Evolutionary conservation across 768 basidiomycete genomes (phyloP).

Genomic region (Panaeolus cyanescens): DNA sequence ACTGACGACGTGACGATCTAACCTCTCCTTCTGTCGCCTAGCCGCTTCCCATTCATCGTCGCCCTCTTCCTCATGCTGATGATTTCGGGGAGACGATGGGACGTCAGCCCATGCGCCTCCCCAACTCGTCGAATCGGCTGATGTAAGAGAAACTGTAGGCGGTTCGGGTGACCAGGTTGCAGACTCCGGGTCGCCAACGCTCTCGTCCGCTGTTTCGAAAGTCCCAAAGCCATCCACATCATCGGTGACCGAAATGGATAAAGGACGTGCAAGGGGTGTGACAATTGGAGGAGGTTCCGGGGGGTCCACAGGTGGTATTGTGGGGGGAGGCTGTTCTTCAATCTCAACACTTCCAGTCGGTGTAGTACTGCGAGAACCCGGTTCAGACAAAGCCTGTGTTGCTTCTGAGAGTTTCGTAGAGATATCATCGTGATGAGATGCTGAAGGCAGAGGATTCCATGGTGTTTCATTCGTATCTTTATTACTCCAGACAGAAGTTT

Average conservation of each 20-base stretch:
- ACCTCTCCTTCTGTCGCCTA: constrained; percentile 54
- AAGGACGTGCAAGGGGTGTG: constrained; percentile 12
- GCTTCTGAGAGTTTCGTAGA: neutral
- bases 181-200: constrained; percentile 22
- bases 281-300: constrained; percentile 11
- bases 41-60: constrained; percentile 73
- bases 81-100: constrained; percentile 16
- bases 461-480: constrained; percentile 16
- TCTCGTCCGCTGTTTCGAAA: constrained; percentile 51
- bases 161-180: constrained; percentile 40
- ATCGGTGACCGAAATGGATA: constrained; percentile 20
- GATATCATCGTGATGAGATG: constrained; percentile 35
- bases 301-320: constrained; percentile 3
- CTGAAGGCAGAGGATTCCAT: constrained; percentile 39
- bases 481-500: constrained; percentile 43
- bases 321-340: constrained; percentile 5
- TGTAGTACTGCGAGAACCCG: neutral
- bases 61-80: constrained; percentile 24
- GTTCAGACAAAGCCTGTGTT: neutral
- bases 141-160: constrained; percentile 20
- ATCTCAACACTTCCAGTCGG: neutral
- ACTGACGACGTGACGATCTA: constrained; percentile 69
- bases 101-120: constrained; percentile 39
- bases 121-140: constrained; percentile 37
- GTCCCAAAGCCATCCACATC: constrained; percentile 62